These are phyloP conservation scores for Ophiostoma himal-ulmi DNA, from an alignment of 2,329 filamentous ascomycete genomes.

Conservation along the genomic window DNA sequence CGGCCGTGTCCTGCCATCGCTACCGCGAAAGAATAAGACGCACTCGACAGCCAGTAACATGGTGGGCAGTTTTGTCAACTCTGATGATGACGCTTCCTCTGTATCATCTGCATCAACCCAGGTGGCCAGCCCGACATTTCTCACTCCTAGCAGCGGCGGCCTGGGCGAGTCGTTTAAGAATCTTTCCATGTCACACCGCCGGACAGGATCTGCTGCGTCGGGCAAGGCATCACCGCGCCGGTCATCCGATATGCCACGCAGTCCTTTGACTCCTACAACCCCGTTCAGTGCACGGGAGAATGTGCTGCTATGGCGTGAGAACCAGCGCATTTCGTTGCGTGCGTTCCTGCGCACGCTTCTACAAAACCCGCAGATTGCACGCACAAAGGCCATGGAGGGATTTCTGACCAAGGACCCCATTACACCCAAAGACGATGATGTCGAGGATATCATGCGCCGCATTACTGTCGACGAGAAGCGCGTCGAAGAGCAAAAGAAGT, in stretches of 20 bases:
- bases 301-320: conserved; percentile 73
- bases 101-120: conserved; percentile 74
- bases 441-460: conserved; percentile 70
- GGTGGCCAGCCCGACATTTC: conserved; percentile 36
- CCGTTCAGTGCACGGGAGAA: neutral
- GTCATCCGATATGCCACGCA: conserved; percentile 29
- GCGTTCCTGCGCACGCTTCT: conserved; percentile 85
- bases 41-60: conserved; percentile 60
- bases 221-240: conserved; percentile 38
- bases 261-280: neutral
- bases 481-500: conserved; percentile 84
- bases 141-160: conserved; percentile 28
- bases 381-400: conserved; percentile 74
- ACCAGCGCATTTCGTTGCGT: conserved; percentile 82
- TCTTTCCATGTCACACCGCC: conserved; percentile 37
- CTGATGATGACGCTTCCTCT: conserved; percentile 72
- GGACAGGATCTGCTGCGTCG: conserved; percentile 34
- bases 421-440: conserved; percentile 71
- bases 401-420: conserved; percentile 74
- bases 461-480: conserved; percentile 82
- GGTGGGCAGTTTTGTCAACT: conserved; percentile 47
- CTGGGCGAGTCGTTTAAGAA: conserved; percentile 35
- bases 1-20: conserved; percentile 76
- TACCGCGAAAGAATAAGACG: conserved; percentile 89
- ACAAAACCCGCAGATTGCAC: conserved; percentile 75